phyloP scores from a whole-genome alignment of 345 rosid species.

The Arabis alpina region DNA sequence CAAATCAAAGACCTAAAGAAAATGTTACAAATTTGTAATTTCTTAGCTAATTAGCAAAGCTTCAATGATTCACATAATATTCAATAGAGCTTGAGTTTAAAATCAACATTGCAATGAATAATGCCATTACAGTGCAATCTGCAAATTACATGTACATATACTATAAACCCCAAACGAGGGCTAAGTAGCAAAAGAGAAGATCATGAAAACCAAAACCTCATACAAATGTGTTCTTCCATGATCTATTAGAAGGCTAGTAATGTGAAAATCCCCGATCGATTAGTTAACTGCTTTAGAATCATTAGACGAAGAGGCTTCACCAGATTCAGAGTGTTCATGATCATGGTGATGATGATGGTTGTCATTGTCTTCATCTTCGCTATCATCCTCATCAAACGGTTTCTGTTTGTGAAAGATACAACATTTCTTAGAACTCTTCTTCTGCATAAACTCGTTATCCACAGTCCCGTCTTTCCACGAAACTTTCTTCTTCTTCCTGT shows the following conservation, averaged over 20 bases:
- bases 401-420: constrained; percentile 96
- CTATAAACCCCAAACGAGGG: constrained; percentile 14
- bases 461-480: constrained; percentile 96
- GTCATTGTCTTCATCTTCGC: constrained; percentile 68
- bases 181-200: not conserved
- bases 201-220: constrained; percentile 14
- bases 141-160: constrained; percentile 37
- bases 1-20: not conserved
- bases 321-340: constrained; percentile 34
- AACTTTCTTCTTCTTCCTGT: constrained; percentile 83
- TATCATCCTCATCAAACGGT: constrained; percentile 85
- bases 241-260: not conserved
- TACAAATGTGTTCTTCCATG: constrained; percentile 23
- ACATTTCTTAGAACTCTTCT: constrained; percentile 96
- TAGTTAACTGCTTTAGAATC: constrained; percentile 37
- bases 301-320: constrained; percentile 42
- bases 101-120: constrained; percentile 22
- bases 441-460: constrained; percentile 95
- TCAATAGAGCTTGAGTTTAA: constrained; percentile 7
- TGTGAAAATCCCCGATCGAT: not conserved
- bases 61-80: not conserved
- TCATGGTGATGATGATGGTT: constrained; percentile 34
- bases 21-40: not conserved
- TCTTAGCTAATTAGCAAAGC: constrained; percentile 1
- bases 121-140: constrained; percentile 27